Evolutionary conservation across 192 early-diverging fungal genomes (phyloP).

Genomic region (Coemansia sp.): DNA sequence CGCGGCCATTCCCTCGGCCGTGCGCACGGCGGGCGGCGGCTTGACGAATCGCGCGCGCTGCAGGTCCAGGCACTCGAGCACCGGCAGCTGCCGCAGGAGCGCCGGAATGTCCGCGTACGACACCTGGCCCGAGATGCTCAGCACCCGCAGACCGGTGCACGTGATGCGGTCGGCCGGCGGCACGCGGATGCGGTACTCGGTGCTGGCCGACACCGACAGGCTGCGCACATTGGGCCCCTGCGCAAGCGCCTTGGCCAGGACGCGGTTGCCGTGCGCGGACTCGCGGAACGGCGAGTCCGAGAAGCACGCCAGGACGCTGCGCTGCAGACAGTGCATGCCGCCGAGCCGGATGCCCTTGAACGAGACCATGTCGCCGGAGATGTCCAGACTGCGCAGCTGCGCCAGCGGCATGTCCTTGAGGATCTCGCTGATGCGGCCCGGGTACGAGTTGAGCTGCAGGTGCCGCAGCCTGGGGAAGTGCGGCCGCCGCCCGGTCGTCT

Average conservation of each 20-base stretch:
- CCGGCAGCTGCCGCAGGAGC: constrained; percentile 22
- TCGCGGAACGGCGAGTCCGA: constrained; percentile 19
- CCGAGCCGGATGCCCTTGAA: constrained; percentile 37
- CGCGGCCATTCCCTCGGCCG: constrained; percentile 32
- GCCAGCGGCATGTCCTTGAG: constrained; percentile 22
- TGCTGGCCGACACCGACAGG: constrained; percentile 12
- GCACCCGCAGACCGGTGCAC: constrained; percentile 20
- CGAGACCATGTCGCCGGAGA: constrained; percentile 34
- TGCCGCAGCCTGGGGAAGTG: constrained; percentile 36
- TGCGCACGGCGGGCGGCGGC: constrained; percentile 26
- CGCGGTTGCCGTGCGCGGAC: constrained; percentile 29
- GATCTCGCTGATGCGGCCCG: constrained; percentile 35
- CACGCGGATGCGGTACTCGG: constrained; percentile 22
- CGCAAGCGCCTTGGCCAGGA: constrained; percentile 21
- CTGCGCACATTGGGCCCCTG: constrained; percentile 19
- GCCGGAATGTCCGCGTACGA: constrained; percentile 21
- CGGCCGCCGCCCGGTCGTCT: constrained; percentile 23
- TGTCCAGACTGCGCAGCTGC: constrained; percentile 24
- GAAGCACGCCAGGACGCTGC: constrained; percentile 18
- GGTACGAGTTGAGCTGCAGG: constrained; percentile 30
- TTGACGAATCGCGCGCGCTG: constrained; percentile 16
- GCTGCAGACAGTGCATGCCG: constrained; percentile 11
- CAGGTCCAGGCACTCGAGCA: constrained; percentile 31
- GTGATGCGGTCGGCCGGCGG: constrained; percentile 15
- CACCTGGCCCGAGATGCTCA: constrained; percentile 20